A percentile compares a stretch with the other conserved stretches of the same genome.
Conservation (phyloP, 2,329 filamentous ascomycete species). For the Alternaria longipes region DNA sequence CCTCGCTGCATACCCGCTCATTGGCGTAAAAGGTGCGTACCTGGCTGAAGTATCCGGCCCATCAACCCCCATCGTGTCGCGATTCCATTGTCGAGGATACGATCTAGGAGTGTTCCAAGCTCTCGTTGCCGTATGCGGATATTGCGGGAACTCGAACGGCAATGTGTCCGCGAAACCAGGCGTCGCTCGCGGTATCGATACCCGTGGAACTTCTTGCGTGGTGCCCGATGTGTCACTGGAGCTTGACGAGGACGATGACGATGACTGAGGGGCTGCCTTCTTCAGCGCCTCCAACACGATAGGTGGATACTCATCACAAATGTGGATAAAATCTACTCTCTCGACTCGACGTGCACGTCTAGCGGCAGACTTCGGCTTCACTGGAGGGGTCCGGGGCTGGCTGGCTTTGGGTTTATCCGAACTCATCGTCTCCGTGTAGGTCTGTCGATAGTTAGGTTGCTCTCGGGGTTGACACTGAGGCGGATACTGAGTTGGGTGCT, state of each 20-base stretch:
- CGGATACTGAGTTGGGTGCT: constrained; percentile 5
- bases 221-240: constrained; percentile 19
- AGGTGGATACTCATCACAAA: constrained; percentile 33
- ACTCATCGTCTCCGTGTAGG: background rate
- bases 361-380: background rate
- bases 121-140: constrained; percentile 13
- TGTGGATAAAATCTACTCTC: constrained; percentile 32
- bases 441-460: constrained; percentile 1
- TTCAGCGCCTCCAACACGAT: constrained; percentile 25
- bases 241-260: constrained; percentile 19
- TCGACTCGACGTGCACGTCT: background rate
- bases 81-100: constrained; percentile 26
- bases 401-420: constrained; percentile 8
- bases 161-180: constrained; percentile 13
- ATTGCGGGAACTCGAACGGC: constrained; percentile 21
- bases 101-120: constrained; percentile 20
- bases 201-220: constrained; percentile 33
- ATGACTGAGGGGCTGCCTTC: constrained; percentile 7
- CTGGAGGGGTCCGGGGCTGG: background rate
- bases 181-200: constrained; percentile 24
- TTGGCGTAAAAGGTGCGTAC: constrained; percentile 31
- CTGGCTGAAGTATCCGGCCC: constrained; percentile 15
- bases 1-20: constrained; percentile 10
- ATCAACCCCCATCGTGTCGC: constrained; percentile 1
- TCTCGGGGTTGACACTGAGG: constrained; percentile 6